Percentiles rank a stretch among this genome's conserved stretches.
phyloP scores from a whole-genome alignment of 2,329 filamentous ascomycete species.

The Phaeosphaeria sp. region DNA sequence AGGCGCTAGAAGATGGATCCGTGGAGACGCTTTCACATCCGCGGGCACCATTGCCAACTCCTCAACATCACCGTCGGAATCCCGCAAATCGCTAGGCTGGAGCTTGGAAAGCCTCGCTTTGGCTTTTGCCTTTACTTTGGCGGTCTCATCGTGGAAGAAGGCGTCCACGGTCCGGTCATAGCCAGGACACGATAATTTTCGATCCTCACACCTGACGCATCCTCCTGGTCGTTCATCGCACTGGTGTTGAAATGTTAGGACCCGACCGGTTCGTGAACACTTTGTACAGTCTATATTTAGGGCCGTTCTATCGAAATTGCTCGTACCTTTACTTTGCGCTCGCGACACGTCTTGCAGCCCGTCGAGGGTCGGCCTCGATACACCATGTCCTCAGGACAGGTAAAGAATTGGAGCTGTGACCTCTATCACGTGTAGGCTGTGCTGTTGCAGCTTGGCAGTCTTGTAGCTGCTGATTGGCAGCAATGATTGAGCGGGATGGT shows the following conservation, averaged over 20 bases:
- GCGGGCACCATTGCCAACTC: constrained; percentile 3
- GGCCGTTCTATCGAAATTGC: not conserved
- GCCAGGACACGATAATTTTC: constrained; percentile 34
- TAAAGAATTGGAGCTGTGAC: not conserved
- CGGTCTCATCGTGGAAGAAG: constrained; percentile 42
- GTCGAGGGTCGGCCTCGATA: constrained; percentile 43
- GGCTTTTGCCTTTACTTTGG: constrained; percentile 31
- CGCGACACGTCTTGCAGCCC: constrained; percentile 46
- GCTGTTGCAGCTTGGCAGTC: not conserved
- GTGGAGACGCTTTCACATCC: constrained; percentile 17
- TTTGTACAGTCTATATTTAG: not conserved
- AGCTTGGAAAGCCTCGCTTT: constrained; percentile 32
- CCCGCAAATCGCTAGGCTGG: constrained; percentile 35
- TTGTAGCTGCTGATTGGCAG: not conserved
- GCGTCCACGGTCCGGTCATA: constrained; percentile 38
- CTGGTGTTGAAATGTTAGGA: constrained; percentile 28
- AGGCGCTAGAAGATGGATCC: constrained; percentile 21
- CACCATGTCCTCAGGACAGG: constrained; percentile 28
- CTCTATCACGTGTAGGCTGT: not conserved
- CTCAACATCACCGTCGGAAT: constrained; percentile 16
- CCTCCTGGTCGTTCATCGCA: constrained; percentile 38
- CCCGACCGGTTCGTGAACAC: not conserved
- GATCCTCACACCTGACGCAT: constrained; percentile 36
- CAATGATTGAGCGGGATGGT: not conserved
- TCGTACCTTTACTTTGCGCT: constrained; percentile 41